Percentiles rank a stretch among this genome's conserved stretches.
Evolutionary conservation across 108 stramenopile genomes (phyloP).

Genomic region (Skeletonema tropicum): DNA sequence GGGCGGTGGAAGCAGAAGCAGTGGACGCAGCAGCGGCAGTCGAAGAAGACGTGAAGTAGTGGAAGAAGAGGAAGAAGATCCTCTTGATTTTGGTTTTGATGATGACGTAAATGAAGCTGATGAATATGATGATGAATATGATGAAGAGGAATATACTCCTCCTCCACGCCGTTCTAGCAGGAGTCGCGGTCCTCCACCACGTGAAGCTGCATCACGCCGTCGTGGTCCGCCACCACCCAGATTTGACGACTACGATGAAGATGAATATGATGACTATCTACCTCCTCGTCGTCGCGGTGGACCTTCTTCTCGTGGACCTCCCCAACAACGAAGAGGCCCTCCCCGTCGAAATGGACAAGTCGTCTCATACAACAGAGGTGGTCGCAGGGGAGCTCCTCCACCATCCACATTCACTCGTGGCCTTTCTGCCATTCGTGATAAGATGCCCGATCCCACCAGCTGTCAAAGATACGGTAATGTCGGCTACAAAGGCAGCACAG

Average conservation of each 20-base stretch:
- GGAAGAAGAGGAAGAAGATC: conserved; percentile 47
- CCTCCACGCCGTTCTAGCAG: neutral
- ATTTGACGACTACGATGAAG: conserved; percentile 23
- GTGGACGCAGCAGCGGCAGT: conserved; percentile 18
- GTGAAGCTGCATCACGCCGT: conserved; percentile 14
- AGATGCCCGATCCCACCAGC: conserved; percentile 71
- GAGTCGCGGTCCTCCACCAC: conserved; percentile 1
- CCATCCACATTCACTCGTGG: conserved; percentile 79
- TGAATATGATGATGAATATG: conserved; percentile 31
- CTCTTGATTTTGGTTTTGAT: conserved; percentile 56
- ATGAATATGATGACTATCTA: conserved; percentile 13
- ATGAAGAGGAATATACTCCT: conserved; percentile 14
- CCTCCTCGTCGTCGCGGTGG: conserved; percentile 26
- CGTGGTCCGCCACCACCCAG: conserved; percentile 16
- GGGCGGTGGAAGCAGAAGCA: conserved; percentile 6
- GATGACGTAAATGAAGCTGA: conserved; percentile 55
- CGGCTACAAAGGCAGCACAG: conserved; percentile 60
- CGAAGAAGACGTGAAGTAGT: conserved; percentile 45
- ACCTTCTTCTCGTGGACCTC: conserved; percentile 9
- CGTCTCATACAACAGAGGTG: conserved; percentile 53
- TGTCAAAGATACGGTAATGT: conserved; percentile 62
- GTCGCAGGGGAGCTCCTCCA: conserved; percentile 42
- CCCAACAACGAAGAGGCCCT: conserved; percentile 12
- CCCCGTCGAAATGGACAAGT: conserved; percentile 42
- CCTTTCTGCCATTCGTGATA: conserved; percentile 66